Base-by-base conservation (phyloP, 768 basidiomycete genomes). In the Boletus eberwhitei region DNA sequence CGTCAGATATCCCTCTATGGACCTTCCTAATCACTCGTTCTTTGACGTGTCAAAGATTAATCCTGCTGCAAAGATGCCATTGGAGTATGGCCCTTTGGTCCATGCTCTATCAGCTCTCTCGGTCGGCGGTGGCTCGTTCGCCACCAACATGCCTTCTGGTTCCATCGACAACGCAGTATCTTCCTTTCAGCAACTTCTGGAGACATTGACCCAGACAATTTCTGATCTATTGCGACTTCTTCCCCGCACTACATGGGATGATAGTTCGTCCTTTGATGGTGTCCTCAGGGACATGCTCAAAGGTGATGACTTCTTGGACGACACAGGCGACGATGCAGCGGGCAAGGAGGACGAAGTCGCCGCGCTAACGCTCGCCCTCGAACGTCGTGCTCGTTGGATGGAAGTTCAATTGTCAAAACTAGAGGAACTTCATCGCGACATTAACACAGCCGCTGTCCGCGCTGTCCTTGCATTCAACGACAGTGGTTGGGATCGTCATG, bases 351-450 rank as follows among this genome's bases (percentile, higher is more conserved):
- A 92, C 63, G 91, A 94, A 65, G 90, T 93, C 8, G 88, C 87
- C 3, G 87, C 87, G 17, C 74, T 93, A 55, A 93, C 90, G 2
- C 74, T 87, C 46, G 90, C 90, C 8, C 79, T 94, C 42, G 90
- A 92, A 67, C 85, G 88, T 57, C 87, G 92, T n/a, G 92, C 91
- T 16, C 79, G 89, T 40, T 94, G 91, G 90, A 93, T 94, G 88
- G 90, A 93, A 71, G 88, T 91, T 21, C 91, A 93, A 68, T 71
- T 94, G 17, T 89, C 88, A 0, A 93, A 93, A 67, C 75, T 94
- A 35, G 91, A 94, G 69, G 91, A 91, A 64, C 77, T 93, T 34
- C 91, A 94, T 61, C 86, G 88, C 29, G 91, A 93, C 60, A 93
- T 93, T 72, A 94, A 93, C 70, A 89, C 83, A 3, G 91, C 91